Base-by-base conservation (phyloP, 352 stramenopile species). In the Globisporangium radiosum region DNA sequence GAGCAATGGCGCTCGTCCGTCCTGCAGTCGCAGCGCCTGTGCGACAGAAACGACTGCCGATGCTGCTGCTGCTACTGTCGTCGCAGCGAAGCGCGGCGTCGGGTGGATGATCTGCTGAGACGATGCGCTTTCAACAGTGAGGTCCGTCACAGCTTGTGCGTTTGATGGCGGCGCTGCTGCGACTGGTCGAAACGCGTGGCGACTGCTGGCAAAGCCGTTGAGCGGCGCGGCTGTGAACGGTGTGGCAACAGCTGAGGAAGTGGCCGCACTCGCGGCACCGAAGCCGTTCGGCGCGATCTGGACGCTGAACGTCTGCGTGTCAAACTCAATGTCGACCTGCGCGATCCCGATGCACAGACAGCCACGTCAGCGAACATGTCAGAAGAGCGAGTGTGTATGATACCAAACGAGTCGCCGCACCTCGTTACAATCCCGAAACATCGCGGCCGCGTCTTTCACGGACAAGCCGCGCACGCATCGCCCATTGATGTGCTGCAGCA, bases 361-460 rank as follows among this genome's bases (percentile, higher is more conserved):
- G 25, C 25, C 25, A 33, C 25, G 25, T 33, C 25, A 10, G 17
- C 15, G 42, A 6, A 14, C 6, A 5, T 44, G 42, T 42, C 17
- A 36, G 19, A 3, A 58, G 57, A 45, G 45, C n/a, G 51, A 15
- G 14, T 15, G 38, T 1, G 5, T 5, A 13, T 8, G n/a, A 7
- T 4, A 7, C 25, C 5, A 51, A 0, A 14, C 6, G 47, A 13
- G n/a, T n/a, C 43, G 9, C 9, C 51, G 33, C 52, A 76, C 71
- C 71, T 75, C 61, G 13, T 47, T 47, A 7, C 63, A 64, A 49
- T 81, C 76, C n/a, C 71, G 70, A 38, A 85, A 85, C 47, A 81
- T 63, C 10, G 56, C 59, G 0, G 75, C 75, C 13, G 82, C 73
- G 15, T 82, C 62, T 14, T 62, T 68, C 48, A 85, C 66, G 5